Percentiles rank a stretch among this genome's conserved stretches.
Conservation (phyloP, 164 flowering plant genomes). For the Aristolochia contorta region DNA sequence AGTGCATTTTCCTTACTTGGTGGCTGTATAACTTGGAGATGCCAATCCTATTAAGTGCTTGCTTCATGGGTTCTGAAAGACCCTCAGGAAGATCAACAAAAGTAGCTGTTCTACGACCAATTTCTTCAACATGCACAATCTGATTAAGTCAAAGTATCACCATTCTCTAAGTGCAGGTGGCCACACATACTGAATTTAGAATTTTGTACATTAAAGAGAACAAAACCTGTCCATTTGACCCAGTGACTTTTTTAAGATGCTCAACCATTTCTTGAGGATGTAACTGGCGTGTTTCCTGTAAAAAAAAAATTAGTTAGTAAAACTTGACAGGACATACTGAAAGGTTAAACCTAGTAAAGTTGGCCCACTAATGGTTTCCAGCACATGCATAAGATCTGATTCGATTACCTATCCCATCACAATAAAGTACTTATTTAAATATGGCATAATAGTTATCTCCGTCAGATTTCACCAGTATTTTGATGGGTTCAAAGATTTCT, state of each 20-base stretch:
- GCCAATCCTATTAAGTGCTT: constrained; percentile 51
- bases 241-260: constrained; percentile 66
- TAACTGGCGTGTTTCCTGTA: constrained; percentile 52
- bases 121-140: constrained; percentile 79
- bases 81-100: constrained; percentile 48
- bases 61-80: constrained; percentile 40
- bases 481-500: too few species aligned
- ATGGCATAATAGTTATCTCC: too few species aligned
- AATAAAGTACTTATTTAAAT: too few species aligned
- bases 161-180: not conserved
- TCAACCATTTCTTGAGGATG: constrained; percentile 73
- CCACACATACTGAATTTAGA: not conserved
- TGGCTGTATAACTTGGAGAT: constrained; percentile 70
- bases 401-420: too few species aligned
- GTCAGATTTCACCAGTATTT: too few species aligned
- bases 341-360: too few species aligned
- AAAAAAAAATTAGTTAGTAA: constrained; percentile 6
- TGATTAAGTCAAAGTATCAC: constrained; percentile 21
- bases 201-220: not conserved
- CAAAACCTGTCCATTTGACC: constrained; percentile 74
- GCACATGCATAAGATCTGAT: too few species aligned
- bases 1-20: constrained; percentile 44
- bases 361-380: too few species aligned
- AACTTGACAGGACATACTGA: too few species aligned
- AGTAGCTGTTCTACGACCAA: constrained; percentile 48